Base-by-base conservation (phyloP, 371 early-diverging fungal species). In the Mortierella sp. region DNA sequence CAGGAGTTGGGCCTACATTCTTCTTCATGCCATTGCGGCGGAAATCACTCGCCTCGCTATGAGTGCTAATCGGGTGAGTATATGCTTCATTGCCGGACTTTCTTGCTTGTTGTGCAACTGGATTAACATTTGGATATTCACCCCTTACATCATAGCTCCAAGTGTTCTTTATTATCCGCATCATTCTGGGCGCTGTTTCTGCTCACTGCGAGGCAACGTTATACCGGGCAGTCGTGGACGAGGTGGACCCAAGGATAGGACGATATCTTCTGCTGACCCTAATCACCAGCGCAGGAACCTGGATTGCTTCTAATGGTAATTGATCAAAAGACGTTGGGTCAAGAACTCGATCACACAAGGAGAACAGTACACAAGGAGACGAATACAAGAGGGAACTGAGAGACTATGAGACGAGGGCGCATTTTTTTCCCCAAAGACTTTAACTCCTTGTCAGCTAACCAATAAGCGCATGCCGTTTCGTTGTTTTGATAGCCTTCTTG, bases 1-100 rank as follows among this genome's bases (percentile, higher is more conserved):
- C 55, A 93, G 98, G 54, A 95, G 96, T 24, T 99, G 96, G 94
- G 93, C 93, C 3, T 98, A 96, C 82, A 89, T 96, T 21, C 81
- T 86, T n/a, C 28, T 95, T 4, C 93, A 96, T 87, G 88, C 93
- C 10, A 24, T 89, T 26, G 80, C 92, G 13, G 91, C 90, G 2
- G 81, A 87, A 67, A 31, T 88, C 37, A 64, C 91, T 19, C 90
- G 88, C 40, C 72, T 93, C 13, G 76, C 92, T 34, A 83, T 91
- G 67, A 85, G 89, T 11, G 91, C 89, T 73, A 95, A 95, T 88
- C 91, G 88, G 79, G 79, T 79, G 71, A 77, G 83, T 74, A 6
- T 59, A 31, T 44, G 11, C 13, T 34, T 43, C 40, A 5, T 61
- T 77, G 61, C 1, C 16, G 3, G 8, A 31, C n/a, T 48, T 54